Evolutionary conservation across 331 rosid genomes (phyloP), one percentile per base, ranked within the genome.

Genomic region (Quercus tomentella): DNA sequence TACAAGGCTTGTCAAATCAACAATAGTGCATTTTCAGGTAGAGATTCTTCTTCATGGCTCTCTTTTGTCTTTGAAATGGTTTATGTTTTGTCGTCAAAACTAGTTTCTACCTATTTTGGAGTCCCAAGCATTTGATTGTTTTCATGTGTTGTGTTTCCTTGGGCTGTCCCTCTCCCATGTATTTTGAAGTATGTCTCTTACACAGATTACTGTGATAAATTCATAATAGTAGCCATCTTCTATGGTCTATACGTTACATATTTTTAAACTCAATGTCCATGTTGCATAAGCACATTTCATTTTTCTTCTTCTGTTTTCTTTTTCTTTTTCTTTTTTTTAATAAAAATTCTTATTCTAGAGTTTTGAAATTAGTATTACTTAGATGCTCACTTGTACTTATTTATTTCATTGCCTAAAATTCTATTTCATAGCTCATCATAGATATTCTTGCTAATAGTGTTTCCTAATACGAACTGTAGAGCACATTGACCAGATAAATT

Each of bases 11-110:
- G 97, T 95, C 74, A 91, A 90, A 68, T 90, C 98, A 6, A 93
- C 99, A 37, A 87, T 95, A 56, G 93, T 88, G 78, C 99, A 95
- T 78, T 95, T 95, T 81, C 99, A 95, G 99, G 99, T 95, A 87
- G 87, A 80, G 75, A 72, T 55, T 67, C 80, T 28, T 71, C 25
- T 76, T 81, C 77, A 9, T 65, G 21, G 14, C 55, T 62, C 52
- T 71, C 35, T 6, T 31, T 6, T 54, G 20, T 73, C 21, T 68
- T 73, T 61, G 11, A 71, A 54, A 63, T n/a, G 54, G 20, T 33
- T 67, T 67, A 25, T 67, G 25, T 20, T 18, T 7, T 51, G 21
- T 45, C 67, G 51, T 72, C 8, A 30, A 56, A 65, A 41, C 55
- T 56, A 20, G 66, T 23, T 8, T 74, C 3, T 52, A 56, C 14